These are phyloP conservation scores for Globisporangium nunn DNA, from an alignment of 352 stramenopile genomes.

Conservation along the genomic window DNA sequence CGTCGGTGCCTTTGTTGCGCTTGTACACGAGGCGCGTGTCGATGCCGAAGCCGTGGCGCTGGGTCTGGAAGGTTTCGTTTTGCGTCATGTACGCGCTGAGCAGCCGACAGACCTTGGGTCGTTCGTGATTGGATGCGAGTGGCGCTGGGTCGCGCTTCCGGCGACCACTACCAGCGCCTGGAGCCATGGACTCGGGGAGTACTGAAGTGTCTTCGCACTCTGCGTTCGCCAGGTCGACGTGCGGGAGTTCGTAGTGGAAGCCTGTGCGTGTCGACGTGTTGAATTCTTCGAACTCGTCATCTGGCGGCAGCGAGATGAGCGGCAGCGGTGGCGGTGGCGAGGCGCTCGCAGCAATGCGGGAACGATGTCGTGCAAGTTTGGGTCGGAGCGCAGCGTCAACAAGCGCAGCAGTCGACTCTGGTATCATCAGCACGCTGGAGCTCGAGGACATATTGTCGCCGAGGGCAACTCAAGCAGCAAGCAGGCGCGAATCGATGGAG, in stretches of 20 bases:
- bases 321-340: conserved; percentile 46
- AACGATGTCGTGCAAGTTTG: conserved; percentile 36
- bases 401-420: not conserved
- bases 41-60: conserved; percentile 50
- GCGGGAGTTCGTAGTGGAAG: conserved; percentile 44
- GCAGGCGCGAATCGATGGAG: too few species aligned
- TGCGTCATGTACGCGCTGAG: conserved; percentile 68
- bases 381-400: not conserved
- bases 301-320: conserved; percentile 54
- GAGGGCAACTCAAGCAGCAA: too few species aligned
- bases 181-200: not conserved
- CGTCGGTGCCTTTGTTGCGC: conserved; percentile 36
- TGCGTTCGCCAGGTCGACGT: conserved; percentile 33
- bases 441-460: not conserved
- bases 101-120: conserved; percentile 26
- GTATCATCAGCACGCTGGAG: not conserved
- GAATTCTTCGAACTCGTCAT: conserved; percentile 67
- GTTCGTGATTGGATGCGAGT: conserved; percentile 12
- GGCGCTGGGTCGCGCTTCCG: not conserved
- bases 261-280: conserved; percentile 47
- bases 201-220: conserved; percentile 18
- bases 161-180: conserved; percentile 2
- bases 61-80: conserved; percentile 55
- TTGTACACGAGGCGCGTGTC: conserved; percentile 62
- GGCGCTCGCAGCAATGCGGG: conserved; percentile 24